Percentiles rank a stretch among this genome's conserved stretches.
Conservation (phyloP, 2,329 filamentous ascomycete genomes). For the Colletotrichum nymphaeae region DNA sequence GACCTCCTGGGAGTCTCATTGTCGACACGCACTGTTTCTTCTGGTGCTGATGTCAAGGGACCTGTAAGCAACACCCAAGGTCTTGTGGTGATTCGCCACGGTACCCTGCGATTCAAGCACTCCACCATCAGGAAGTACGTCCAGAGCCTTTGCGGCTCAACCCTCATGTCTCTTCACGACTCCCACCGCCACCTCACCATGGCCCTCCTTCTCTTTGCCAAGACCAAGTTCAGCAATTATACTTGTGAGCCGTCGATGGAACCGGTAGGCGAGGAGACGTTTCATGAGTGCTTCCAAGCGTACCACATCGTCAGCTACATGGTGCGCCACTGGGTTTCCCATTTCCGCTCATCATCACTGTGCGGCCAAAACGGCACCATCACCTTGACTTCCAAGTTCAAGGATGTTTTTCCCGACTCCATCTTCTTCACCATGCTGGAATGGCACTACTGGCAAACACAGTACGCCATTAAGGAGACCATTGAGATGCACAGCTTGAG, state of each 20-base stretch:
- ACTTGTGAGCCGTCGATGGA: slow-evolving; percentile 44
- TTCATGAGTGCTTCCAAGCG: slow-evolving; percentile 41
- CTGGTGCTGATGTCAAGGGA: slow-evolving; percentile 33
- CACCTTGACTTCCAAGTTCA: slow-evolving; percentile 45
- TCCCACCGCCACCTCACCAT: slow-evolving; percentile 48
- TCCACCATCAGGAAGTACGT: slow-evolving; percentile 46
- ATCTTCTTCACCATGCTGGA: slow-evolving; percentile 51
- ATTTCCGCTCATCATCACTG: slow-evolving; percentile 49
- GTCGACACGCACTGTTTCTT: slow-evolving; percentile 36
- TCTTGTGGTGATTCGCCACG: slow-evolving; percentile 47
- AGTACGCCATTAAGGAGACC: slow-evolving; percentile 38
- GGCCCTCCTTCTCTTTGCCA: slow-evolving; percentile 49
- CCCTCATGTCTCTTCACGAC: slow-evolving; percentile 46
- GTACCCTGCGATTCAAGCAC: slow-evolving; percentile 50
- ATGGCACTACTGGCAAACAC: slow-evolving; percentile 44
- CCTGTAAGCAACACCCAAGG: slow-evolving; percentile 36
- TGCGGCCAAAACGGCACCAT: slow-evolving; percentile 43
- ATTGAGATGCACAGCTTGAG: slow-evolving; percentile 47
- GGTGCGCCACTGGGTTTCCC: slow-evolving; percentile 49
- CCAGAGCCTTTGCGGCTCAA: slow-evolving; percentile 46
- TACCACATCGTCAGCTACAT: slow-evolving; percentile 48
- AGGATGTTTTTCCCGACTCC: slow-evolving; percentile 49
- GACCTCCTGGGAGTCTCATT: slow-evolving; percentile 46
- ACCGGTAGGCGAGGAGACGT: slow-evolving; percentile 39
- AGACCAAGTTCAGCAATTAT: slow-evolving; percentile 40